Base-by-base conservation (phyloP, 2,329 filamentous ascomycete species). In the Cytospora leucostoma region DNA sequence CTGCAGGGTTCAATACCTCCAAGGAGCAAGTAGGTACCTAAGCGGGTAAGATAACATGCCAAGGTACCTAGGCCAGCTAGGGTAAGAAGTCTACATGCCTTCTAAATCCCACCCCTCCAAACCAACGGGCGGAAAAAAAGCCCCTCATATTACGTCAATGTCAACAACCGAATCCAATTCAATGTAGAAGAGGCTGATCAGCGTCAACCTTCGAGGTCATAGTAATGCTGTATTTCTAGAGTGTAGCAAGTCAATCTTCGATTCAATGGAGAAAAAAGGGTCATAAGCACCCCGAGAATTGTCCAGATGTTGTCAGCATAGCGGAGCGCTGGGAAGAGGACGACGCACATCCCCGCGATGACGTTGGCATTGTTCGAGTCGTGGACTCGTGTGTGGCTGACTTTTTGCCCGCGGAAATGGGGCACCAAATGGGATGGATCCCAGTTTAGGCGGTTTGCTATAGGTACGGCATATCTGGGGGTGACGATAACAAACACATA, bases 291-390 rank as follows among this genome's bases (percentile, higher is more conserved):
- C 51, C 59, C 53, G 37, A 32, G 21, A 32, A 8, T 15, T 33
- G 37, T 51, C 51, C 51, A 51, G 32, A 55, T 61, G 21, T 53
- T 47, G 40, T 47, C 58, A 40, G 47, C 44, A 44, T 21, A 12
- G 19, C 34, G 34, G 40, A 32, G 56, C 50, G 13, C 35, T 47
- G 38, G 51, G 12, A 47, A 10, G 59, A 47, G 7, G 59, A 49
- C 33, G 59, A 61, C 59, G 32, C 44, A 12, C 40, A 52, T 53
- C 59, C 59, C 59, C 59, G 59, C 59, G 59, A 61, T 61, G 59
- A 61, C 59, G 59, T 61, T 55, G 59, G 27, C 13, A 47, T 19
- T 55, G 58, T 2, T 19, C 6, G 51, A 52, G 51, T 51, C 33
- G 56, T 59, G 56, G 56, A 44, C 52, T 59, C 47, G 34, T 13